Evolutionary conservation across 2,329 filamentous ascomycete genomes (phyloP), one percentile per base, ranked within the genome.

Genomic region (Diaporthe aspalathi): DNA sequence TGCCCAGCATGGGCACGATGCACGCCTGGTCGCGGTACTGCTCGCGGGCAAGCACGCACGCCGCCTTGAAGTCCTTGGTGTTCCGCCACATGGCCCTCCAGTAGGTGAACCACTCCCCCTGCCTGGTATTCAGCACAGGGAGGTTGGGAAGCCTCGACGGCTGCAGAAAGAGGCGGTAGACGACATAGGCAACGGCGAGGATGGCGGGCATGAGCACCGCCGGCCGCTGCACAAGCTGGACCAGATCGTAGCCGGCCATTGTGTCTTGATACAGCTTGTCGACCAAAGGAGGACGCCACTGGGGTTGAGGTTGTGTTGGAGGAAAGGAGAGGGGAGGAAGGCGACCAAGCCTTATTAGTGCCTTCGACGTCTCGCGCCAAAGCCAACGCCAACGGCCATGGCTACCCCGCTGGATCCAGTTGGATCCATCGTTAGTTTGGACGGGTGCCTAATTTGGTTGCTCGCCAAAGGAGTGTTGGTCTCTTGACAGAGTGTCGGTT

Each of bases 71-170:
- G 72, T 80, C 74, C 47, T 63, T 40, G 3, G 74, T 72, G 72
- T 81, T 81, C 24, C 79, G 76, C 76, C 76, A 80, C 70, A 56
- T 74, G 7, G 80, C 80, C 45, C 76, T 76, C 14, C 72, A 27
- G 7, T 76, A 72, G 8, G 79, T 75, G 68, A 82, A 80, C 79
- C 78, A 81, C 69, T 81, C 79, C 17, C 77, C 77, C n/a, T 78
- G 68, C n/a, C 71, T 76, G 6, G 76, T 74, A 27, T 79, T 78
- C 43, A 81, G 54, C 54, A 81, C 76, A 8, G 77, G 79, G 9
- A 81, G 60, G 20, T 78, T 73, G 22, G 78, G 79, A 12, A 78
- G 71, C 43, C 68, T 72, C 5, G 75, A 74, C 1, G 76, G 74
- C 45, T 74, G 73, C 35, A 79, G 69, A 43, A 76, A 72, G 16